Evolutionary conservation across 2,329 filamentous ascomycete genomes (phyloP).

Genomic region (Alternaria novae-zelandiae): DNA sequence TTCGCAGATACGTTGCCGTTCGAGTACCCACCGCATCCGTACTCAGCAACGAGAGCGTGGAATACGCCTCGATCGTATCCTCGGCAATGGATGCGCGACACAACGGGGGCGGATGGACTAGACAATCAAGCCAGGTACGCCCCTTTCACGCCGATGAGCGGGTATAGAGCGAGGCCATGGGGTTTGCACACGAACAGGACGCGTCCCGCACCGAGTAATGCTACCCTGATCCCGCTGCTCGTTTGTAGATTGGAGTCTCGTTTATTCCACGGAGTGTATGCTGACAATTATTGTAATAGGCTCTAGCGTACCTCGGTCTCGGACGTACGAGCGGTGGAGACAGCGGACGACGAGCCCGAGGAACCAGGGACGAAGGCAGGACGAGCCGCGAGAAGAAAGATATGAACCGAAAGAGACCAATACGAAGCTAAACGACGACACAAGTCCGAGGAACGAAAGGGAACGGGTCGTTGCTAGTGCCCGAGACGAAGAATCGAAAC

Average conservation of each 20-base stretch:
- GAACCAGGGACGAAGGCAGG: not conserved
- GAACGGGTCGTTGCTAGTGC: not conserved
- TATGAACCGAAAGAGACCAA: not conserved
- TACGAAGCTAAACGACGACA: not conserved
- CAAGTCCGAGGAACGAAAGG: not conserved
- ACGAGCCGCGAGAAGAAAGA: not conserved
- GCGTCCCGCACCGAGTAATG: slow-evolving; percentile 30
- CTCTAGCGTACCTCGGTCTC: slow-evolving; percentile 2
- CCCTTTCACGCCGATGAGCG: slow-evolving; percentile 16
- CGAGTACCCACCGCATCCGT: slow-evolving; percentile 15
- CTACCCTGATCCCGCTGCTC: slow-evolving; percentile 17
- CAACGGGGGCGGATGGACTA: not conserved
- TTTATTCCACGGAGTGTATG: slow-evolving; percentile 8
- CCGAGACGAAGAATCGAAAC: not conserved
- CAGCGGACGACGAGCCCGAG: not conserved
- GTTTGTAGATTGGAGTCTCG: slow-evolving; percentile 17
- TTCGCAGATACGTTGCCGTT: slow-evolving; percentile 9
- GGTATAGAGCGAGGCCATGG: slow-evolving; percentile 11
- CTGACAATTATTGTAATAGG: slow-evolving; percentile 8
- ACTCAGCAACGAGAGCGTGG: slow-evolving; percentile 9
- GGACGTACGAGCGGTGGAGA: not conserved
- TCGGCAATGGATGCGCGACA: slow-evolving; percentile 16
- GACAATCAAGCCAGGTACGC: slow-evolving; percentile 24
- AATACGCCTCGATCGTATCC: slow-evolving; percentile 16
- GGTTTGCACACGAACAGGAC: slow-evolving; percentile 17